These are phyloP conservation scores for Acanthamoeba castellanii DNA, from an alignment of 208 protist genomes.

Conservation along the genomic window DNA sequence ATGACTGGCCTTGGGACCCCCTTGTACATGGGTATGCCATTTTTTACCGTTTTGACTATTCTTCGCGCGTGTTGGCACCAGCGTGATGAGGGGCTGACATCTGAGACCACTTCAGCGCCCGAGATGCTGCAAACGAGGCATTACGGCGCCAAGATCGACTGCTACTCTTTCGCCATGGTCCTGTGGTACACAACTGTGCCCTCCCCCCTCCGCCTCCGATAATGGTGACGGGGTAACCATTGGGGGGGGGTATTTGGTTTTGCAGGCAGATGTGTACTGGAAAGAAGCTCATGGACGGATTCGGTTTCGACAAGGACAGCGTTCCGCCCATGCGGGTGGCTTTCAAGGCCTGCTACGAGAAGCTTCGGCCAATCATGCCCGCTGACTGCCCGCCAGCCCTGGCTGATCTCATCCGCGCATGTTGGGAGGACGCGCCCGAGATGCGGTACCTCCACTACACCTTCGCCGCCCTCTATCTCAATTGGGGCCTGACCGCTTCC, in stretches of 20 bases:
- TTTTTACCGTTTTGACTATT: no score
- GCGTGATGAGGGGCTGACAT: not conserved
- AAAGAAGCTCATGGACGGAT: constrained; percentile 27
- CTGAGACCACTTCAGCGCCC: not conserved
- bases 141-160: constrained; percentile 47
- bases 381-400: not conserved
- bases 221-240: not conserved
- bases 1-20: constrained; percentile 41
- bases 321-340: not conserved
- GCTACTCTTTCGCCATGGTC: constrained; percentile 40
- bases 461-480: no score
- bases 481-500: no score
- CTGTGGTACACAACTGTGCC: not conserved
- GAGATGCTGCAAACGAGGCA: constrained; percentile 59
- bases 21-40: constrained; percentile 16
- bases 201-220: not conserved
- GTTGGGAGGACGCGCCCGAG: constrained; percentile 12
- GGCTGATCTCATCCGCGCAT: not conserved
- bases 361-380: not conserved
- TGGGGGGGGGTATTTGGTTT: not conserved
- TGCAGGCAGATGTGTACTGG: constrained; percentile 39
- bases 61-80: no score
- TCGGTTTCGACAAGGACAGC: not conserved
- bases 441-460: not conserved
- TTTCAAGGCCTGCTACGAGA: constrained; percentile 24